Evolutionary conservation across 2,329 filamentous ascomycete species (phyloP), one percentile per base, ranked within the genome.

Genomic region (Talaromyces atroroseus): DNA sequence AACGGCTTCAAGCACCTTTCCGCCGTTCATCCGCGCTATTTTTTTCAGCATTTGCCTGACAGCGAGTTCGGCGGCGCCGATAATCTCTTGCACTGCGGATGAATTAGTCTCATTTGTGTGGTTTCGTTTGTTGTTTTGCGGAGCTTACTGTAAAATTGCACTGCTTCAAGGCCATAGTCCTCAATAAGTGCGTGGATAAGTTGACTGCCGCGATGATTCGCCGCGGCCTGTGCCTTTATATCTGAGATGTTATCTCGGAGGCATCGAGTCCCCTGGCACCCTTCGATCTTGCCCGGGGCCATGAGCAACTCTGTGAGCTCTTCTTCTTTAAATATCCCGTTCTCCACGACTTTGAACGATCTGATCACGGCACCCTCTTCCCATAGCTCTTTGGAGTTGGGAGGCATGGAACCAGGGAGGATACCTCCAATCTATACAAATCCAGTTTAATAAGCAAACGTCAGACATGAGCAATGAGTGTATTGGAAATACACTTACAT

Each of bases 201-300:
- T 2, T 62, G 58, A 14, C 68, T 69, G 3, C 76, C 76, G 8
- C 71, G 70, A 45, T 74, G 68, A 38, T 78, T 78, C 0, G 76
- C 72, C 0, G 76, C 75, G 0, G 75, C 72, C 42, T 74, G 71
- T 0, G 76, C 76, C 47, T 78, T 76, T 3, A 78, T 61, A 50
- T 78, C 75, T 2, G 74, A 71, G 5, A 78, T 64, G 51, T 78
- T 78, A 49, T 78, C 76, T 2, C 63, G 61, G 18, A 77, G 58
- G 0, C 71, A 57, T n/a, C 61, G 50, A 8, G 55, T 60, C 6
- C 55, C 61, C 40, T 52, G 53, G 36, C 57, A 63, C 16, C 54
- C 52, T 7, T 54, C 56, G 23, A 56, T 59, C 2, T 44, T 18
- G 6, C 60, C 58, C 2, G 69, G 66, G 6, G 66, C 65, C 20